Base-by-base conservation (phyloP, 306 rosid species). In the Vigna hirtella region DNA sequence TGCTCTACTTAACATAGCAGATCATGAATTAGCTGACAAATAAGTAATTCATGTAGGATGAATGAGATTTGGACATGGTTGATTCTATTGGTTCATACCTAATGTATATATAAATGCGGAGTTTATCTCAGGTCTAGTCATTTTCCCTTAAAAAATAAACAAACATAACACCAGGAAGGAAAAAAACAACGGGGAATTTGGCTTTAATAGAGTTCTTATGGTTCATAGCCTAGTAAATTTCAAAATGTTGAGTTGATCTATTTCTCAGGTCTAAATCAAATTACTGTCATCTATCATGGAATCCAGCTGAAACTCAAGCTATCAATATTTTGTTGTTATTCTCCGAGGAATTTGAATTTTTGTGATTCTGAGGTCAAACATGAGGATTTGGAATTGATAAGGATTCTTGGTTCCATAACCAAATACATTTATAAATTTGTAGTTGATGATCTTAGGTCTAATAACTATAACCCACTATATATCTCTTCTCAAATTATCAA, bases 21-120 rank as follows among this genome's bases (percentile, higher is more conserved):
- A 70, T 47, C 74, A 32, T 48, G 43, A 74, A 74, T 47, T 62
- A 42, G 62, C 45, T 10, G 66, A 72, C 66, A 65, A 45, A 57
- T 47, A 42, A 57, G 20, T 6, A 5, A 77, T 26, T 63, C 72
- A 52, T 48, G 66, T 22, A 62, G 65, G 55, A 36, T 50, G 45
- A 70, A 70, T 17, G 36, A 50, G 57, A 61, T 48, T 48, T 50
- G 57, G 65, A 63, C 50, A 49, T 8, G 6, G 30, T 34, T 20
- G 47, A 28, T 15, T 56, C 61, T 61, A 65, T 61, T 59, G 61
- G 45, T n/a, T 47, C 52, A 51, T 42, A 43, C 24, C 74, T 53
- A 63, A 72, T 28, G 45, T 26, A 72, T 64, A 50, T 62, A 43
- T 53, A 53, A 30, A 80, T 53, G 30, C 20, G 61, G 61, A 42